Percentiles rank a stretch among this genome's conserved stretches.
Evolutionary conservation across 257 asterid species (phyloP).

Genomic region (Catharanthus roseus): DNA sequence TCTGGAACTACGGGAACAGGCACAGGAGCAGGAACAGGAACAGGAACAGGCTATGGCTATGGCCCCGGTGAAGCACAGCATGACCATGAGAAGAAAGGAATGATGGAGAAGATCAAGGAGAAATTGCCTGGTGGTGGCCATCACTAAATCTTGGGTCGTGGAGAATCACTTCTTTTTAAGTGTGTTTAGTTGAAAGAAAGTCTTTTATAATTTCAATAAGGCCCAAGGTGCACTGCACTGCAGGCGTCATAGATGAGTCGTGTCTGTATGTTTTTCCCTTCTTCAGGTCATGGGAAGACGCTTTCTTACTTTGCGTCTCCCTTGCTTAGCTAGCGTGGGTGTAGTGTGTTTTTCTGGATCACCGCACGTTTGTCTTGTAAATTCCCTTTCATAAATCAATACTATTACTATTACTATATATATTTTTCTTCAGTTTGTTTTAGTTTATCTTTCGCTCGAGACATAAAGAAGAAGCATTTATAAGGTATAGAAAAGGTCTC

Average conservation of each 20-base stretch:
- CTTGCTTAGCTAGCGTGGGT: background rate
- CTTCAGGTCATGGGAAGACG: background rate
- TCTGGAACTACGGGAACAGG: slow-evolving; percentile 2
- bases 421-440: too few relatives aligned
- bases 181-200: too few relatives aligned
- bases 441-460: too few relatives aligned
- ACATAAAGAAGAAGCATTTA: too few relatives aligned
- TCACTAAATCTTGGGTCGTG: slow-evolving; percentile 1
- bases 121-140: slow-evolving; percentile 49
- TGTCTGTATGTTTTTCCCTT: background rate
- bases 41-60: slow-evolving; percentile 16
- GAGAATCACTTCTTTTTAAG: too few relatives aligned
- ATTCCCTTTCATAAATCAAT: background rate
- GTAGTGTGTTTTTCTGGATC: background rate
- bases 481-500: too few relatives aligned
- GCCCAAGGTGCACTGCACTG: too few relatives aligned
- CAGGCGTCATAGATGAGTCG: too few relatives aligned
- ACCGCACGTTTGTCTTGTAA: background rate
- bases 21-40: slow-evolving; percentile 1
- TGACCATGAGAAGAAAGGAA: slow-evolving; percentile 72
- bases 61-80: slow-evolving; percentile 25
- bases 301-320: background rate
- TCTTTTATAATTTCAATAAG: too few relatives aligned
- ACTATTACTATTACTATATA: background rate
- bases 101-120: slow-evolving; percentile 75